Evolutionary conservation across 129 eudicot genomes (phyloP).

Genomic region (Tagetes erecta): DNA sequence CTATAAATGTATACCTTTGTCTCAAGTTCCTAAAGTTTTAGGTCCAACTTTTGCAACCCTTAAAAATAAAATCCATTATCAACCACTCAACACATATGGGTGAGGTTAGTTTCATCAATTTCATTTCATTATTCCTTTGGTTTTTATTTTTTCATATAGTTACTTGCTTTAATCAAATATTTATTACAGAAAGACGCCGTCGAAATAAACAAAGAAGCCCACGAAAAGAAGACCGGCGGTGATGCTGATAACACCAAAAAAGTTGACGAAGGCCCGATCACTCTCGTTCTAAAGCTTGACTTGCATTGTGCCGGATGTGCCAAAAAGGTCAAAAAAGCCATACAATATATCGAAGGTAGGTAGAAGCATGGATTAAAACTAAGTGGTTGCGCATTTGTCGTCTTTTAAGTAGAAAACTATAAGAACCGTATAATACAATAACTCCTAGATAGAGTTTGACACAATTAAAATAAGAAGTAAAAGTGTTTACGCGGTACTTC

Average conservation of each 20-base stretch:
- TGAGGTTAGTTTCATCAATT: slow-evolving; percentile 50
- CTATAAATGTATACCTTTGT: slow-evolving; percentile 47
- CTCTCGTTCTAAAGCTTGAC: slow-evolving; percentile 68
- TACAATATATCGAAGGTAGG: slow-evolving; percentile 64
- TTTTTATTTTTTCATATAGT: not conserved
- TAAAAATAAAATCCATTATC: slow-evolving; percentile 3
- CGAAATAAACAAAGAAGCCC: slow-evolving; percentile 38
- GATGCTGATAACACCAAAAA: slow-evolving; percentile 33
- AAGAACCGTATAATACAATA: no score
- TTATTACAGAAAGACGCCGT: slow-evolving; percentile 48
- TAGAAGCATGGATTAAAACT: not conserved
- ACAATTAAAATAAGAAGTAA: not conserved
- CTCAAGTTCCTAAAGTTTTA: slow-evolving; percentile 30
- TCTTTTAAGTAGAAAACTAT: not conserved
- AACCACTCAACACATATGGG: slow-evolving; percentile 40
- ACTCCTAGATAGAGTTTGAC: no score
- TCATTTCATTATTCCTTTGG: not conserved
- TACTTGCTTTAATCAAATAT: not conserved
- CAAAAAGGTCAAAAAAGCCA: slow-evolving; percentile 61
- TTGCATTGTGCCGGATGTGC: slow-evolving; percentile 98
- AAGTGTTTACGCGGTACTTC: not conserved
- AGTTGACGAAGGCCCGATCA: slow-evolving; percentile 34
- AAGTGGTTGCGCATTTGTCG: not conserved
- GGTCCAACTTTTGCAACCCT: slow-evolving; percentile 4
- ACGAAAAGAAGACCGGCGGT: slow-evolving; percentile 39